Evolutionary conservation across 768 basidiomycete species (phyloP).

Genomic region (Termitomyces bulborhizus): DNA sequence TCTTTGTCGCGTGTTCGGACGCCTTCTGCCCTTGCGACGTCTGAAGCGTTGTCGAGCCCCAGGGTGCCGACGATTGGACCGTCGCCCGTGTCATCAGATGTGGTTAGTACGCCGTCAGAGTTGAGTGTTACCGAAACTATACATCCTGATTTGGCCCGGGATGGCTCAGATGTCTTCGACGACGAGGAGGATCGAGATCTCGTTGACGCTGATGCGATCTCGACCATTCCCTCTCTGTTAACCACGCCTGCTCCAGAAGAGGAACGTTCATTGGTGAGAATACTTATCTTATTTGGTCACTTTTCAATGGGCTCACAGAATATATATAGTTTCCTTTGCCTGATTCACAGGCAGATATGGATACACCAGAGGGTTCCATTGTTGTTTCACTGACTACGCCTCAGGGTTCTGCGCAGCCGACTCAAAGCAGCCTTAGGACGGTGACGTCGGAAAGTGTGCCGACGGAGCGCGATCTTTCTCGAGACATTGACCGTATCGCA

Average conservation of each 20-base stretch:
- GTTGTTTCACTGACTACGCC: constrained; percentile 33
- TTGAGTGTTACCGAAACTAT: neutral
- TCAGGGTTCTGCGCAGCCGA: constrained; percentile 28
- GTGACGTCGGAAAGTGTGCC: constrained; percentile 30
- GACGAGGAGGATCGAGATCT: constrained; percentile 15
- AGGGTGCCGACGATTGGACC: neutral
- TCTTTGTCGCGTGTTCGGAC: constrained; percentile 8
- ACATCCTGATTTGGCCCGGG: constrained; percentile 1
- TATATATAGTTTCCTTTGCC: neutral
- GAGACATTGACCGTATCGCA: constrained; percentile 38
- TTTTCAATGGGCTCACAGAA: constrained; percentile 4
- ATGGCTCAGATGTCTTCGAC: constrained; percentile 20
- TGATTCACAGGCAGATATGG: constrained; percentile 18
- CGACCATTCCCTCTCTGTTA: constrained; percentile 55
- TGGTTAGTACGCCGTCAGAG: neutral
- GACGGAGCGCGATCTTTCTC: constrained; percentile 47
- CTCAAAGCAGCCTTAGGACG: constrained; percentile 27
- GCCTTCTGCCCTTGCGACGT: no score
- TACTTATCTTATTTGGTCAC: neutral
- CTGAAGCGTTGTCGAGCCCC: no score
- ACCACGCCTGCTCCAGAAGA: constrained; percentile 28
- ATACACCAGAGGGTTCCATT: constrained; percentile 34
- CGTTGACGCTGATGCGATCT: constrained; percentile 21
- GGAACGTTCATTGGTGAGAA: constrained; percentile 12
- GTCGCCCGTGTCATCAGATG: neutral